These are phyloP conservation scores for Fraxinus paxiana DNA, from an alignment of 305 asterid genomes.

Conservation along the genomic window DNA sequence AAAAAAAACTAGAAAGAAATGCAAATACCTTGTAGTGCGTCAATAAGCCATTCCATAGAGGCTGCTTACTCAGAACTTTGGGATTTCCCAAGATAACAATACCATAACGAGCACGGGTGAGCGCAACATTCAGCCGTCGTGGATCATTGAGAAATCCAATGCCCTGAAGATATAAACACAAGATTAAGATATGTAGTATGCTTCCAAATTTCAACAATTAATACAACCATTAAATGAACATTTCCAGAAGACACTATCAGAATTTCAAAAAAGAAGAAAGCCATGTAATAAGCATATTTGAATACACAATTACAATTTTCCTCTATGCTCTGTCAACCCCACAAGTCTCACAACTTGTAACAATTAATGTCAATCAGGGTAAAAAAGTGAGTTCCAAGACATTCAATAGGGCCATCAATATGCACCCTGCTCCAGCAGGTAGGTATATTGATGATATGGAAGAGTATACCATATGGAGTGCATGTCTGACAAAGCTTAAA, in stretches of 20 bases:
- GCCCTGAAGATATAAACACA: conserved; percentile 50
- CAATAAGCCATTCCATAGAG: conserved; percentile 89
- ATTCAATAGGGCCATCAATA: too few relatives aligned
- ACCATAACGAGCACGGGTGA: conserved; percentile 99
- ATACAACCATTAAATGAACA: not conserved
- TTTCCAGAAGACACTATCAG: conserved; percentile 13
- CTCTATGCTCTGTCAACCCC: not conserved
- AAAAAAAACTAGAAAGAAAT: too few relatives aligned
- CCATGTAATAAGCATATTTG: not conserved
- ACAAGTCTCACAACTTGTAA: conserved; percentile 2
- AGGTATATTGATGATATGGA: not conserved
- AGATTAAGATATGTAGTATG: not conserved
- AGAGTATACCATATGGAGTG: not conserved
- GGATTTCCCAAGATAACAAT: conserved; percentile 96
- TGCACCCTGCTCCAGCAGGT: not conserved
- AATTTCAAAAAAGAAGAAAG: too few relatives aligned
- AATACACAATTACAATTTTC: not conserved
- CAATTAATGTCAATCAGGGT: not conserved
- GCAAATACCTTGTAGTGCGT: conserved; percentile 84
- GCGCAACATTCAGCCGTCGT: conserved; percentile 98
- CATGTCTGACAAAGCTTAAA: too few relatives aligned
- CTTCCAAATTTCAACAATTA: not conserved
- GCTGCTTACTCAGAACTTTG: conserved; percentile 94
- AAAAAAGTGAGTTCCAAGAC: not conserved
- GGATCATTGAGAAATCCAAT: conserved; percentile 99